Percentiles rank a stretch among this genome's conserved stretches.
These are phyloP conservation scores for Colletotrichum sp. DNA, from an alignment of 2,329 filamentous ascomycete genomes.

Conservation along the genomic window DNA sequence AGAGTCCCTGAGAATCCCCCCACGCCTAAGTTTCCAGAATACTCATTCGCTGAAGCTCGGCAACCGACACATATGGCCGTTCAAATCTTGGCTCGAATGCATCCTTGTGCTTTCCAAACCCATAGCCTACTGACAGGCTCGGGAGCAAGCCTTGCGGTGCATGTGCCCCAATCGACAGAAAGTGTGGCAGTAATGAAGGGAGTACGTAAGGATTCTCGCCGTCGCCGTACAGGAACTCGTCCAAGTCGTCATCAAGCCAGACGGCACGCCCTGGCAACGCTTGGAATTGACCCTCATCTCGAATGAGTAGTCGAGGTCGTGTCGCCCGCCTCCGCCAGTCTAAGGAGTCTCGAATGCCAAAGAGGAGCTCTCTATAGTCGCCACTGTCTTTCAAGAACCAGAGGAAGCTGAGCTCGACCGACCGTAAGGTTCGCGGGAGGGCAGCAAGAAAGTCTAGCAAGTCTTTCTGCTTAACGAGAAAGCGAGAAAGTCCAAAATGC, in stretches of 20 bases:
- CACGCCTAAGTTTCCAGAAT: neutral
- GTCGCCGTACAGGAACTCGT: constrained; percentile 26
- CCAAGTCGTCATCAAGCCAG: constrained; percentile 10
- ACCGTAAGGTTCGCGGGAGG: constrained; percentile 30
- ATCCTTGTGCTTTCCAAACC: neutral
- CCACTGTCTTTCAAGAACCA: constrained; percentile 23
- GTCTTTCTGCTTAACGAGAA: constrained; percentile 28
- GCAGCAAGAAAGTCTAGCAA: constrained; percentile 29
- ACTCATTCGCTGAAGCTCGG: neutral
- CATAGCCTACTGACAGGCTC: neutral
- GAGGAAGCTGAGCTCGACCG: constrained; percentile 37
- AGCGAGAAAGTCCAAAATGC: constrained; percentile 33
- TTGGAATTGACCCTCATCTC: neutral
- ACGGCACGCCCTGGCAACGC: neutral
- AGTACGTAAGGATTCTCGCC: constrained; percentile 26
- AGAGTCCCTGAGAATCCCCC: too few relatives aligned
- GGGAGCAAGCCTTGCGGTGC: neutral
- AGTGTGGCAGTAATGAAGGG: neutral
- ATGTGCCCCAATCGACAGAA: neutral
- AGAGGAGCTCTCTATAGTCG: constrained; percentile 21
- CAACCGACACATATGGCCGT: neutral
- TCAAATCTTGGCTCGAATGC: neutral
- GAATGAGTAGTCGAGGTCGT: neutral
- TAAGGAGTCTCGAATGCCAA: constrained; percentile 24
- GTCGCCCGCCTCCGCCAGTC: constrained; percentile 17